Base-by-base conservation (phyloP, 139 green algal species). In the Desmodesmus armatus region DNA sequence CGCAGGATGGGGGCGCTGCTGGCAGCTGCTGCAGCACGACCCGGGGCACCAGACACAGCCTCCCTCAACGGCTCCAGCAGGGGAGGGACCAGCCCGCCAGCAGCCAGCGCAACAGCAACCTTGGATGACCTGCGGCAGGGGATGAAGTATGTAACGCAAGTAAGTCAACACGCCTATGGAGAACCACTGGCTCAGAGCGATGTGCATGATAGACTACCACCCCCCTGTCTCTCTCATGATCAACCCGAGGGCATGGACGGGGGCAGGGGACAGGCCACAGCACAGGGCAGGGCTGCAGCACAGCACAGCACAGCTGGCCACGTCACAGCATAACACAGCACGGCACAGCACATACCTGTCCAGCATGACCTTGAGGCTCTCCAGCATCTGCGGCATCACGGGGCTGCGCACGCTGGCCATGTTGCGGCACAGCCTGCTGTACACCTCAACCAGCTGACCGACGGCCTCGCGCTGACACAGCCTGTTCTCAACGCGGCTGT, bases 401-500 rank as follows among this genome's bases (percentile, higher is more conserved):
- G 78, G 78, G 29, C 78, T 85, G 44, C 63, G 80, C 0, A 78
- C 51, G 71, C 31, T 29, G 70, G 82, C 2, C 85, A 67, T 13
- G 86, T 75, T n/a, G 43, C 66, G 31, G 89, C 83, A 72, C 76
- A 71, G 39, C 35, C 55, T 33, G 0, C 66, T 82, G 51, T 86
- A 89, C 70, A 96, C 82, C 33, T 84, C 69, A 70, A 95, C 91
- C 76, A 97, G 83, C 43, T 89, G 74, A 5, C 51, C 76, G 39
- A 93, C 80, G 0, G 92, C 85, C 17, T 92, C 88, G 0, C 82
- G 82, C 82, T 94, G 81, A 3, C 88, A 83, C 44, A 97, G 89
- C 35, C 87, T 75, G 1, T 78, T 78, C 89, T 97, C 94, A 47
- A 96, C 84, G 6, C 93, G 88, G 6, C 53, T 67, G 39, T 89